Evolutionary conservation across 306 rosid genomes (phyloP), one percentile per base, ranked within the genome.

Genomic region (Cucurbita maxima): DNA sequence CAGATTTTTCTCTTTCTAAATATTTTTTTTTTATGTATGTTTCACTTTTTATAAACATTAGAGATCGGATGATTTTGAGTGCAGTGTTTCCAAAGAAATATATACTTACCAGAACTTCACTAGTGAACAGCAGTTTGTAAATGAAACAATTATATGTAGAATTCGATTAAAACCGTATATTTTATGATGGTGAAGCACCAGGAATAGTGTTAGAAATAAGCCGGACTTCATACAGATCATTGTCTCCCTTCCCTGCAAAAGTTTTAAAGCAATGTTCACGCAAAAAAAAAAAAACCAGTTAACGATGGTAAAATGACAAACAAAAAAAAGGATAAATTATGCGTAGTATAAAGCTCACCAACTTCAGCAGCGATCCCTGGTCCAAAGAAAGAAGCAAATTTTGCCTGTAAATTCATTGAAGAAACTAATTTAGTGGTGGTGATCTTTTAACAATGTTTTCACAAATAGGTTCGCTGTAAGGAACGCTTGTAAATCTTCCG

Each of bases 361-460:
- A 91, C 75, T 87, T 91, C 96, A n/a, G 99, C 96, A 34, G 91
- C 79, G 64, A 94, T 83, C 76, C 95, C 96, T 47, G 99, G 96
- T 72, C 98, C 98, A 79, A 94, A 94, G 86, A 90, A 94, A 55
- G 98, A 94, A 71, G 96, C 7, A 78, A 94, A 89, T 78, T 90
- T 94, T 58, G 87, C 96, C 98, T 94, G 71, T 43, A 82, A 60
- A 63, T 76, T 76, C 11, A 9, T 74, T 53, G 57, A 83, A 61
- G 54, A 53, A 2, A 19, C 51, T 51, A 52, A 55, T 44, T 73
- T 63, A 75, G 79, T 72, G 53, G 70, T 62, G 78, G 81, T 41
- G 34, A 58, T 19, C 18, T 66, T 16, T 36, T 9, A 43, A 25
- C 20, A 34, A 68, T 10, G 37, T 68, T 41, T 48, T 44, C 43